These are phyloP conservation scores for Hemileccinum impolitum DNA, from an alignment of 768 basidiomycete genomes.

Conservation along the genomic window DNA sequence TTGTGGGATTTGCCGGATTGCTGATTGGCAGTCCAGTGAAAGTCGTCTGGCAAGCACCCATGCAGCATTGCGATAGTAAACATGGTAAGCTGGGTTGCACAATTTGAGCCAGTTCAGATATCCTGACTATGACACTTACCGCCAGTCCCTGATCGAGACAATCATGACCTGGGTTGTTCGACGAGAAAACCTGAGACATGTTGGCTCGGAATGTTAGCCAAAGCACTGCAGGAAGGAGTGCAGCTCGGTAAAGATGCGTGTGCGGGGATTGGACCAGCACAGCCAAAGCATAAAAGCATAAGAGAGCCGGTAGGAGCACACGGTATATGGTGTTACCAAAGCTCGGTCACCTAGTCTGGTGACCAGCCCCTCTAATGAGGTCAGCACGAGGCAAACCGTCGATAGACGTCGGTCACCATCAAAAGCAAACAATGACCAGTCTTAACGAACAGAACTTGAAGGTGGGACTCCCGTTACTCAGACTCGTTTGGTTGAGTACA, in stretches of 20 bases:
- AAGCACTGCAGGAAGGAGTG: constrained; percentile 48
- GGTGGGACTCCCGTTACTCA: no score
- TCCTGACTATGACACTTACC: constrained; percentile 10
- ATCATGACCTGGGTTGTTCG: constrained; percentile 7
- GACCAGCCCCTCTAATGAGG: no score
- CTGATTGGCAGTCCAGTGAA: constrained; percentile 13
- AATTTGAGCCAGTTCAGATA: neutral
- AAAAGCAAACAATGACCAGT: no score
- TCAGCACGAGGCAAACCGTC: no score
- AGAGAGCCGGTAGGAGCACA: constrained; percentile 39
- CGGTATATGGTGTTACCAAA: constrained; percentile 23
- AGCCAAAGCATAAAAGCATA: constrained; percentile 50
- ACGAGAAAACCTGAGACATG: constrained; percentile 24
- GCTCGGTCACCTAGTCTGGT: no score
- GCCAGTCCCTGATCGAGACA: constrained; percentile 21
- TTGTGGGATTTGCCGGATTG: neutral
- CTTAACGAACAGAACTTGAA: no score
- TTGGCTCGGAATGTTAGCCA: constrained; percentile 42
- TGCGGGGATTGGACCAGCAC: constrained; percentile 48
- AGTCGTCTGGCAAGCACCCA: constrained; percentile 18
- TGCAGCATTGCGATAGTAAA: constrained; percentile 24
- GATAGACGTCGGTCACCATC: no score
- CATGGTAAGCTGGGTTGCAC: constrained; percentile 17
- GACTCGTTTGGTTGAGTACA: no score
- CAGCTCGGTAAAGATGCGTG: constrained; percentile 42